These are phyloP conservation scores for Paxillus involutus DNA, from an alignment of 768 basidiomycete genomes.

Conservation along the genomic window DNA sequence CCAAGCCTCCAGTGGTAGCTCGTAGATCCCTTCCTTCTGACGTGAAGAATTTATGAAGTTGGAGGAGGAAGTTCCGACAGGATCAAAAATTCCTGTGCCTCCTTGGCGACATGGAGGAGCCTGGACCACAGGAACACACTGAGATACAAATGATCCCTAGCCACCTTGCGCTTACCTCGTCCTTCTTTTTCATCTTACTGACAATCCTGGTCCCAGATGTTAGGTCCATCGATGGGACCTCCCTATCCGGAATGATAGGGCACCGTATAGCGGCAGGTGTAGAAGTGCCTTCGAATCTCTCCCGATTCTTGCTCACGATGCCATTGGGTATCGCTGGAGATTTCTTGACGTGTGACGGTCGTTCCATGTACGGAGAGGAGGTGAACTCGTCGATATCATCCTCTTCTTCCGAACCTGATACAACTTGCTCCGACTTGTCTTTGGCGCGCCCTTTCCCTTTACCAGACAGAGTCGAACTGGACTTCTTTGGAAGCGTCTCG, in stretches of 20 bases:
- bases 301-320: conserved; percentile 12
- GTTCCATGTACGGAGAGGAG: neutral
- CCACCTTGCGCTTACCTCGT: conserved; percentile 17
- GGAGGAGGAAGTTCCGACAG: conserved; percentile 29
- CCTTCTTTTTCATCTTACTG: conserved; percentile 25
- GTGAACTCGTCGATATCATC: conserved; percentile 21
- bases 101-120: neutral
- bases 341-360: neutral
- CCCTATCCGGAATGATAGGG: neutral
- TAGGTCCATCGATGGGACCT: conserved; percentile 7
- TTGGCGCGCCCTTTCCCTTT: conserved; percentile 27
- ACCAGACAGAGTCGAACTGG: neutral
- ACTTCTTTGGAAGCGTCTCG: conserved; percentile 16
- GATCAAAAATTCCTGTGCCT: conserved; percentile 8
- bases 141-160: conserved; percentile 1
- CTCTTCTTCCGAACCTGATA: conserved; percentile 24
- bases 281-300: conserved; percentile 6
- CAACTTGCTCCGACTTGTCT: conserved; percentile 7
- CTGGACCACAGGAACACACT: conserved; percentile 7
- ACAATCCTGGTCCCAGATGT: neutral
- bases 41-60: conserved; percentile 18
- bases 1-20: conserved; percentile 27
- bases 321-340: conserved; percentile 16
- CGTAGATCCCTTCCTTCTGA: conserved; percentile 1
- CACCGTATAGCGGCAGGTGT: conserved; percentile 5